Conservation (phyloP, 2,329 filamentous ascomycete genomes). For the Ceratocystis albifundus region DNA sequence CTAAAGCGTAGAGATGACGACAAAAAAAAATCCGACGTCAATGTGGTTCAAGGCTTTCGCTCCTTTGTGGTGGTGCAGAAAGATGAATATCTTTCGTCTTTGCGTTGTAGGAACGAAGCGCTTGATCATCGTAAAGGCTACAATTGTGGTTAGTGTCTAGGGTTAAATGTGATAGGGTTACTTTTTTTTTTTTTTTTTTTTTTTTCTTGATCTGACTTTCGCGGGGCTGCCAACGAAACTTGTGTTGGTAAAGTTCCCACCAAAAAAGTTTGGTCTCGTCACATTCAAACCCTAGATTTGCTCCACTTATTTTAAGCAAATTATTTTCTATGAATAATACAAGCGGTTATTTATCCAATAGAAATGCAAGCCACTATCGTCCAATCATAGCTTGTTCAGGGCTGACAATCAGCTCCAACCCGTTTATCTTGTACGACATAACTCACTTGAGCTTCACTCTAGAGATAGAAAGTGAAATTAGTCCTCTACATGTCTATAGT, state of each 20-base stretch:
- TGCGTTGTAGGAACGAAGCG: background rate
- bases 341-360: background rate
- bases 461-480: background rate
- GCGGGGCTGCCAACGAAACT: background rate
- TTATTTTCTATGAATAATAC: background rate
- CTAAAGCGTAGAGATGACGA: background rate
- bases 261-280: background rate
- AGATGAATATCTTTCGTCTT: background rate
- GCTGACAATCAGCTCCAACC: background rate
- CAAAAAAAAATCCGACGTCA: background rate
- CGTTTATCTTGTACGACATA: background rate
- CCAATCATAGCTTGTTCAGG: background rate
- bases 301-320: background rate
- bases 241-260: background rate
- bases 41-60: slow-evolving; percentile 1
- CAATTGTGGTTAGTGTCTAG: slow-evolving; percentile 7
- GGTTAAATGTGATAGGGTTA: background rate
- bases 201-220: slow-evolving; percentile 8
- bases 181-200: too few relatives aligned
- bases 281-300: background rate
- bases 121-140: slow-evolving; percentile 4
- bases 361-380: background rate
- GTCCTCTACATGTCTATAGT: too few relatives aligned
- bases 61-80: background rate
- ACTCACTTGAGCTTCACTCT: background rate